A percentile compares a stretch with the other conserved stretches of the same genome.
phyloP scores from a whole-genome alignment of 2,329 filamentous ascomycete species.

The Paraconiothyrium sp. region DNA sequence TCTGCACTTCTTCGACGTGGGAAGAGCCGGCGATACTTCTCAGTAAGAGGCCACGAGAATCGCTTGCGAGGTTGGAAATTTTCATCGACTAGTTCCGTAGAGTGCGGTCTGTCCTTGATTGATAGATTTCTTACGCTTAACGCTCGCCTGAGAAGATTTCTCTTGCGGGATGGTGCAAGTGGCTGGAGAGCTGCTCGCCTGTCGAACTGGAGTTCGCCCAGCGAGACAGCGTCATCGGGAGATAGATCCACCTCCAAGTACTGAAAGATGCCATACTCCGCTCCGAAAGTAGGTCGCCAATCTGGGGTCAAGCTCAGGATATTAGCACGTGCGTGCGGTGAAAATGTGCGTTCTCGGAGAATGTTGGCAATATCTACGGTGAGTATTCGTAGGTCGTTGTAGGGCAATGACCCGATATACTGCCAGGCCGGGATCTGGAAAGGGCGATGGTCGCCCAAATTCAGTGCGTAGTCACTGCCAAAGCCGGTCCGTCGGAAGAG shows the following conservation, averaged over 20 bases:
- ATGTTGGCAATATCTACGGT: constrained; percentile 16
- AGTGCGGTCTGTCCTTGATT: not conserved
- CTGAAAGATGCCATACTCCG: constrained; percentile 13
- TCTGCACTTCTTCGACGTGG: not conserved
- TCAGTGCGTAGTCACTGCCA: constrained; percentile 6
- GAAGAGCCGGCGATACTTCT: constrained; percentile 8
- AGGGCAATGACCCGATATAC: constrained; percentile 4
- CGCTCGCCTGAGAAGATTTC: constrained; percentile 13
- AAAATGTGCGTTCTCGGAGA: constrained; percentile 11
- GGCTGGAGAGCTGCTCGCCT: not conserved
- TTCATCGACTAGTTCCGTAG: not conserved
- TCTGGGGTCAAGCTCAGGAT: constrained; percentile 8
- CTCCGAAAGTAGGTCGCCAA: constrained; percentile 14
- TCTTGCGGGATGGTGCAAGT: not conserved
- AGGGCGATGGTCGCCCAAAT: constrained; percentile 1
- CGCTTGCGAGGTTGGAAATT: constrained; percentile 6
- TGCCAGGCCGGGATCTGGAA: constrained; percentile 9
- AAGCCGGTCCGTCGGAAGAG: constrained; percentile 12
- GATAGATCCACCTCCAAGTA: constrained; percentile 16
- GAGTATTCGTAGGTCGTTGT: constrained; percentile 6
- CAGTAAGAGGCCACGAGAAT: constrained; percentile 13
- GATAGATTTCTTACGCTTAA: constrained; percentile 9
- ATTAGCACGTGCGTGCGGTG: constrained; percentile 2
- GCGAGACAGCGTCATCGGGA: not conserved
- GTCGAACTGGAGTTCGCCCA: constrained; percentile 5